Conservation (phyloP, 2,329 filamentous ascomycete species). For the Eutypa lata region DNA sequence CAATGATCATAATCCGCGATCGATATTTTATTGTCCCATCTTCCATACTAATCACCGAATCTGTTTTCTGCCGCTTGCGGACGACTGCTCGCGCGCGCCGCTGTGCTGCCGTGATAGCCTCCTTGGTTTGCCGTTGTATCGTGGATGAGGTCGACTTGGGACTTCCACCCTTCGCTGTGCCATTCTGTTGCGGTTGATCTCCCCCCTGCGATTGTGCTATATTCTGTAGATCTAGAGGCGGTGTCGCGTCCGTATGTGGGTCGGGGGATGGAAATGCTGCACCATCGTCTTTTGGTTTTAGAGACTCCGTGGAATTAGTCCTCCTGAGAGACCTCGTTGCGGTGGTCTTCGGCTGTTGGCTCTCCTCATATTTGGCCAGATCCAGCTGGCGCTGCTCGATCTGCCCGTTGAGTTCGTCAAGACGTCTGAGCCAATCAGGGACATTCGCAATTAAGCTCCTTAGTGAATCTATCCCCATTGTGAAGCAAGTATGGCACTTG, state of each 20-base stretch:
- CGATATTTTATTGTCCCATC: conserved; percentile 55
- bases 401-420: conserved; percentile 59
- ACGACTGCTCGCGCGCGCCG: conserved; percentile 44
- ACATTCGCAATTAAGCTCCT: conserved; percentile 52
- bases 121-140: conserved; percentile 38
- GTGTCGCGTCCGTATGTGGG: conserved; percentile 6
- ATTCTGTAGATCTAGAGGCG: conserved; percentile 14
- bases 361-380: conserved; percentile 46
- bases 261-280: conserved; percentile 17
- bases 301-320: conserved; percentile 51
- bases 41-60: conserved; percentile 51
- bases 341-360: conserved; percentile 24
- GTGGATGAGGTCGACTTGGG: conserved; percentile 32
- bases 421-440: conserved; percentile 56
- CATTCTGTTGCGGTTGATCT: conserved; percentile 13
- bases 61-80: conserved; percentile 48
- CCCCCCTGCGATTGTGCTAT: conserved; percentile 12
- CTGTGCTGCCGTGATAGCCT: conserved; percentile 43
- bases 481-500: neutral
- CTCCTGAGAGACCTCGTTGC: conserved; percentile 43
- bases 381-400: conserved; percentile 61
- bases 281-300: conserved; percentile 47
- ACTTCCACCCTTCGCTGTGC: conserved; percentile 28
- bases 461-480: conserved; percentile 53
- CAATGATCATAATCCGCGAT: conserved; percentile 72